phyloP scores from a whole-genome alignment of 106 monocot genomes.

The Dendrobium huoshanense region DNA sequence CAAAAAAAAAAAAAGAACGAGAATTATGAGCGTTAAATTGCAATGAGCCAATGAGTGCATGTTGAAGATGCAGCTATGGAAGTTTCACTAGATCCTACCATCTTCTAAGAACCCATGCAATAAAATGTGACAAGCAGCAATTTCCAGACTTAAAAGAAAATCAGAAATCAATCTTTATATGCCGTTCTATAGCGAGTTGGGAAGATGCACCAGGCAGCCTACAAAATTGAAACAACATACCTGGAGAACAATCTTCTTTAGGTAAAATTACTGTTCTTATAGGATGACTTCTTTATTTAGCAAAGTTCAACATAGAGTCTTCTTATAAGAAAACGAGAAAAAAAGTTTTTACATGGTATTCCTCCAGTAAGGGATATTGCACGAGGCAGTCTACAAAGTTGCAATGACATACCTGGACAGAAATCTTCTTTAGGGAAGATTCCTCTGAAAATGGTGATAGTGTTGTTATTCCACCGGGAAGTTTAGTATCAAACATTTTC shows the following conservation, averaged over 20 bases:
- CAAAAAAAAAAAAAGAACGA: not conserved
- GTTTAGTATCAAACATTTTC: constrained; percentile 78
- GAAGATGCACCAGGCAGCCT: not conserved
- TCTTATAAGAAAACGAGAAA: not conserved
- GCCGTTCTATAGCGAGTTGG: not conserved
- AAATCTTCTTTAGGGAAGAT: constrained; percentile 60
- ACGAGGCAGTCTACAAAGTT: not conserved
- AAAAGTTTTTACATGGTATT: not conserved
- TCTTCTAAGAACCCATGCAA: not conserved
- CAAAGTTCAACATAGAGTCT: not conserved
- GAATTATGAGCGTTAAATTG: not conserved
- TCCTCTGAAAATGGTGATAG: constrained; percentile 77
- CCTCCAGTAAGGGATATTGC: not conserved
- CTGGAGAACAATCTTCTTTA: constrained; percentile 51
- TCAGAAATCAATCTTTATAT: not conserved
- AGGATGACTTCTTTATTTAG: no score
- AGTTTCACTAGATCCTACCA: not conserved
- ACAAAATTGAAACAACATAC: constrained; percentile 14
- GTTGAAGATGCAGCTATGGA: not conserved
- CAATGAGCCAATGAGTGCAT: not conserved
- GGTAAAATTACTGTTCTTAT: constrained; percentile 35
- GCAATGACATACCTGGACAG: constrained; percentile 45
- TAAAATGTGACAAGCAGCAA: not conserved
- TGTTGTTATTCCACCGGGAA: constrained; percentile 57
- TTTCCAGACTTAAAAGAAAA: not conserved